A percentile compares a stretch with the other conserved stretches of the same genome.
These are phyloP conservation scores for Maudiozyma serrabonitensis DNA, from an alignment of 805 yeast species.

Conservation along the genomic window DNA sequence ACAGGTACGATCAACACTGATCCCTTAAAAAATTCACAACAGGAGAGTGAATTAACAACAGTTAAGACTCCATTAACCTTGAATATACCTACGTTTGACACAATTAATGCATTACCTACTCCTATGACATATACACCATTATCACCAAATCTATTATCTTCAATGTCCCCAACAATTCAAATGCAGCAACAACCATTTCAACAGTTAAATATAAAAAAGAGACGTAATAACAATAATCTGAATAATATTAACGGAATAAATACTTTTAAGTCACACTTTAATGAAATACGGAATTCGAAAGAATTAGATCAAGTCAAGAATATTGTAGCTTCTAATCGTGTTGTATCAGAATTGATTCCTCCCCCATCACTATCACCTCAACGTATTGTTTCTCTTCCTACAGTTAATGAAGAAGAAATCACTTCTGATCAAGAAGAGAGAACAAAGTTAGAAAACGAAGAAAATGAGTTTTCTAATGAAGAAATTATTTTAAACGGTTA, in stretches of 20 bases:
- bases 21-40: background rate
- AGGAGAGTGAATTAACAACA: background rate
- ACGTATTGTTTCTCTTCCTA: constrained; percentile 21
- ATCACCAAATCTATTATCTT: constrained; percentile 10
- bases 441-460: background rate
- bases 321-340: constrained; percentile 10
- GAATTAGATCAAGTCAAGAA: constrained; percentile 5
- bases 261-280: background rate
- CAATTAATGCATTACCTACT: constrained; percentile 23
- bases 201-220: constrained; percentile 11
- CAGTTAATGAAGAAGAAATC: constrained; percentile 12
- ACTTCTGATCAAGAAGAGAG: background rate
- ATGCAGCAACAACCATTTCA: constrained; percentile 1
- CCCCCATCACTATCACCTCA: constrained; percentile 12
- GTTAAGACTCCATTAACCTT: constrained; percentile 16
- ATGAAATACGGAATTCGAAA: constrained; percentile 1
- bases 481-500: constrained; percentile 15
- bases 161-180: constrained; percentile 3
- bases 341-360: constrained; percentile 20
- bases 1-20: background rate
- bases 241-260: background rate
- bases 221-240: constrained; percentile 5
- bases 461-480: constrained; percentile 1
- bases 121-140: constrained; percentile 24
- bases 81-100: constrained; percentile 16